phyloP scores from a whole-genome alignment of 257 asterid genomes.

The Nicotiana tabacum region DNA sequence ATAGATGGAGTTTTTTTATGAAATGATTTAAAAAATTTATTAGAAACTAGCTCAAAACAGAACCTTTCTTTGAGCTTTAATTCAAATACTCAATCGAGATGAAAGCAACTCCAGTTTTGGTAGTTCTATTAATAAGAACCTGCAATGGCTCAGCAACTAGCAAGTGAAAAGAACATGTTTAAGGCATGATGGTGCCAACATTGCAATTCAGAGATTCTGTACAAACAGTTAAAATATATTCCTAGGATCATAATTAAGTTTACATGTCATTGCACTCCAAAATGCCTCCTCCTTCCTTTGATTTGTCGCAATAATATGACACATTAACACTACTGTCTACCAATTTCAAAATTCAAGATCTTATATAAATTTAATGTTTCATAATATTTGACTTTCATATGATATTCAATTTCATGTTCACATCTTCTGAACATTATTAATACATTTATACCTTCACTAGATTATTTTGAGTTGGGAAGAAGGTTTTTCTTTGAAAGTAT shows the following conservation, averaged over 20 bases:
- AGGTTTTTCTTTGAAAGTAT: neutral
- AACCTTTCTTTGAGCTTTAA: neutral
- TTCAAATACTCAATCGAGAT: neutral
- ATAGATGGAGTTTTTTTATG: neutral
- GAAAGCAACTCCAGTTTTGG: neutral
- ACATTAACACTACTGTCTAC: neutral
- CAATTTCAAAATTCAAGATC: neutral
- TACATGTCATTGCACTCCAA: neutral
- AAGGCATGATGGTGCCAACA: neutral
- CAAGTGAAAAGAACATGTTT: neutral
- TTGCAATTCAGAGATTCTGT: neutral
- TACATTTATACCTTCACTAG: neutral
- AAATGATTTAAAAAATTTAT: neutral
- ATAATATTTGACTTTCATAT: neutral
- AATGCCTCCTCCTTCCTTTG: neutral
- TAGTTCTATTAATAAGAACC: neutral
- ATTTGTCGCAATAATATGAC: neutral
- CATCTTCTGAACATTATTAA: neutral
- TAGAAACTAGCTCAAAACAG: neutral
- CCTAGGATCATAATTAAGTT: neutral
- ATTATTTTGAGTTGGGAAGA: neutral
- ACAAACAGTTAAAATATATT: neutral
- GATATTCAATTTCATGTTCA: neutral
- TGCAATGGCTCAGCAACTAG: neutral
- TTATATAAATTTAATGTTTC: neutral